These are phyloP conservation scores for Allium cepa DNA, from an alignment of 106 monocot species.

Conservation along the genomic window DNA sequence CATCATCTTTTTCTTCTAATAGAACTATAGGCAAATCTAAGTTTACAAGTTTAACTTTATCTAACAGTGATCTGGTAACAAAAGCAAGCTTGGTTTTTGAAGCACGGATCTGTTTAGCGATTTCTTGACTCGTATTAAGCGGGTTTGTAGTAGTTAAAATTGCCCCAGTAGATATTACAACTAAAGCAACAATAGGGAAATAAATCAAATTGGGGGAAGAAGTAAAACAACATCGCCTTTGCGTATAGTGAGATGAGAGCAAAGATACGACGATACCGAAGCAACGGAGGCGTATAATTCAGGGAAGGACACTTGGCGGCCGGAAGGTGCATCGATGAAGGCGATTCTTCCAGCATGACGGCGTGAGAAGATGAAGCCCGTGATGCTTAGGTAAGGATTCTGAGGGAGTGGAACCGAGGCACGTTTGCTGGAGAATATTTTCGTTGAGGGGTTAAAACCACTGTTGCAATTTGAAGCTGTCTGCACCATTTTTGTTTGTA, in stretches of 20 bases:
- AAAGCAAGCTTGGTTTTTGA: conserved; percentile 57
- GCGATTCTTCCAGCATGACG: conserved; percentile 55
- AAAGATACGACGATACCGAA: conserved; percentile 41
- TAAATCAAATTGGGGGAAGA: conserved; percentile 75
- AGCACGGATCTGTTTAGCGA: conserved; percentile 62
- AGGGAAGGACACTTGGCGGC: conserved; percentile 58
- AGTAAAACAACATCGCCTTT: conserved; percentile 69
- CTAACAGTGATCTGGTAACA: conserved; percentile 37
- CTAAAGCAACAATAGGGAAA: conserved; percentile 82
- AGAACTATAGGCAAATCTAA: conserved; percentile 39
- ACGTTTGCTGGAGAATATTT: conserved; percentile 75
- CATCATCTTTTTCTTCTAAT: conserved; percentile 24
- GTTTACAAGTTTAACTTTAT: conserved; percentile 29
- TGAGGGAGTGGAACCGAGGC: conserved; percentile 43
- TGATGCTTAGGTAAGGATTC: conserved; percentile 36
- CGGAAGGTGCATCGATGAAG: conserved; percentile 80
- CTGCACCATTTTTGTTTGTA: neutral
- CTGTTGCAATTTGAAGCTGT: conserved; percentile 32
- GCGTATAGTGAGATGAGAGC: conserved; percentile 23
- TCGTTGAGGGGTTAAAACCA: conserved; percentile 53
- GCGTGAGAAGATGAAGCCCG: conserved; percentile 62
- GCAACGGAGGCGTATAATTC: conserved; percentile 49
- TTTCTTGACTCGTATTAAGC: conserved; percentile 77
- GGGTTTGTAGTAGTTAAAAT: conserved; percentile 92
- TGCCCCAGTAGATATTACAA: conserved; percentile 77